Evolutionary conservation across 345 rosid genomes (phyloP), one percentile per base, ranked within the genome.

Genomic region (Populus nigra): DNA sequence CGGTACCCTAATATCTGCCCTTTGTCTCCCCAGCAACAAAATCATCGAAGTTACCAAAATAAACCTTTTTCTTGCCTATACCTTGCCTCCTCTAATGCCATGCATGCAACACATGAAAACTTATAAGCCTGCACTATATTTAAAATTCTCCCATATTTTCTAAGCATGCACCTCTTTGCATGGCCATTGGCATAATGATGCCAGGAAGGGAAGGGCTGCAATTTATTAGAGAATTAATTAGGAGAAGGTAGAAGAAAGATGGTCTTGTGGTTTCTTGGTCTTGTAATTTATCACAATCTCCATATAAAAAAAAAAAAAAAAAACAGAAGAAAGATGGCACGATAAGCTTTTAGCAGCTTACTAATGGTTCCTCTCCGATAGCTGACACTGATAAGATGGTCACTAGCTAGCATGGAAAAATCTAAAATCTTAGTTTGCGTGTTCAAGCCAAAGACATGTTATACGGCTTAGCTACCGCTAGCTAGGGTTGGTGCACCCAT

Each of bases 11-110:
- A 90, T 81, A 79, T 84, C 86, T 81, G 93, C 87, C 85, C 73
- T 68, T 50, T 88, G 91, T 88, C 91, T 88, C 90, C 91, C 83
- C 86, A 88, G 80, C 91, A 88, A 85, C 91, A 88, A 88, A 90
- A 82, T 85, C 85, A 87, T 90, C 79, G 84, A 88, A 88, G 77
- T 86, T 84, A 72, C 71, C 87, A 87, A 77, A 65, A 73, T 33
- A 39, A 59, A 79, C 76, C 73, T 79, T 69, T 76, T 77, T 59
- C 67, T 73, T 87, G 87, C 85, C 82, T 80, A 1, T 38, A 59
- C 84, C 81, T 85, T 89, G 88, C 88, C 92, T 86, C 90, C 90
- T 74, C 69, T 65, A 61, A 13, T 10, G 38, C 78, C 86, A 79
- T 69, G 72, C 72, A 65, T 71, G 77, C 78, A 61, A 62, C 27